A percentile compares a stretch with the other conserved stretches of the same genome.
phyloP scores from a whole-genome alignment of 208 protist genomes.

The Phytomonas francai region DNA sequence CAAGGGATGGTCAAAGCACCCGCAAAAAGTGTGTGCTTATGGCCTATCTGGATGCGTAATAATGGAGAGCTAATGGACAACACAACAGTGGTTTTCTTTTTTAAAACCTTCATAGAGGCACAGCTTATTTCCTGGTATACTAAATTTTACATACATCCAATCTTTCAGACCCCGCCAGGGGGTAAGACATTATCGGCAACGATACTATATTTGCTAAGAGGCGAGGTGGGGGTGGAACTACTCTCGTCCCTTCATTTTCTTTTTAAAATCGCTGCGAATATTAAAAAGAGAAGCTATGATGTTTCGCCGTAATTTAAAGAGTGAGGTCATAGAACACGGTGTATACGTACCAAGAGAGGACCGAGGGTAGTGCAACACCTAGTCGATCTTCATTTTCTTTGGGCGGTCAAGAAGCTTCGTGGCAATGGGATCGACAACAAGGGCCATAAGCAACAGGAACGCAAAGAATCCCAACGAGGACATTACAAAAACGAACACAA shows the following conservation, averaged over 20 bases:
- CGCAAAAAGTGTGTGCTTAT: neutral
- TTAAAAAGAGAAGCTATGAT: neutral
- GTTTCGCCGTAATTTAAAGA: neutral
- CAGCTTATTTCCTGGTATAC: neutral
- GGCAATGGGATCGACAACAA: constrained; percentile 59
- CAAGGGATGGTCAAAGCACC: neutral
- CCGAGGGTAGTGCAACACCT: neutral
- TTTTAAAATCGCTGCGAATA: neutral
- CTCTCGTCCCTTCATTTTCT: neutral
- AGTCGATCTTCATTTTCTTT: constrained; percentile 14
- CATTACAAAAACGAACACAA: constrained; percentile 47
- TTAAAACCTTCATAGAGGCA: neutral
- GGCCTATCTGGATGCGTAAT: neutral
- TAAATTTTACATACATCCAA: neutral
- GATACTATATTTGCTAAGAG: constrained; percentile 2
- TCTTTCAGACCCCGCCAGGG: neutral
- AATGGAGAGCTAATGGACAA: neutral
- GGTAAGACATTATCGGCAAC: neutral
- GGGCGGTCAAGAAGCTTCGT: constrained; percentile 18
- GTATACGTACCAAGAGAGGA: neutral
- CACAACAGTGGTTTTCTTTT: neutral
- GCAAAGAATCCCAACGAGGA: constrained; percentile 48
- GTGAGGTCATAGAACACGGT: neutral
- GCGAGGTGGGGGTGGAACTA: neutral
- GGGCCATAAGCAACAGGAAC: constrained; percentile 47